Conservation (phyloP, 1,139 yeast species). For the Debaryomycetaceae sp. region DNA sequence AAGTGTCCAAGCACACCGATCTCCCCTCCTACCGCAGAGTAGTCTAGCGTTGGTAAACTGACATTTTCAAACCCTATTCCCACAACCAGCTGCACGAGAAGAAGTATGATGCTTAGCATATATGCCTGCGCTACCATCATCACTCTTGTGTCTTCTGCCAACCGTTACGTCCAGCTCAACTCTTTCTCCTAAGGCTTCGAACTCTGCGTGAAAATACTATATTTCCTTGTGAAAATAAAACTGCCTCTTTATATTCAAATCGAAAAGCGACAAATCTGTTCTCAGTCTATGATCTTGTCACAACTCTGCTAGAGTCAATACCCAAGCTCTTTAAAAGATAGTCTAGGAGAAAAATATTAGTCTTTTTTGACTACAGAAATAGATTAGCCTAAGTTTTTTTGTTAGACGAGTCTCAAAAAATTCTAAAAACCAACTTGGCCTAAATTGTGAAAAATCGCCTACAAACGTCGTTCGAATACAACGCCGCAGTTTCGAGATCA, state of each 20-base stretch:
- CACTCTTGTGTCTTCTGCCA: neutral
- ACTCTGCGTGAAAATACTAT: neutral
- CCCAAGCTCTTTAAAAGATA: neutral
- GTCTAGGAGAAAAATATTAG: neutral
- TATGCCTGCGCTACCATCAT: neutral
- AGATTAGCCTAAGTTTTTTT: neutral
- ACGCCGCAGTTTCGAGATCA: neutral
- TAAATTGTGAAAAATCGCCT: neutral
- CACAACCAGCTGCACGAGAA: neutral
- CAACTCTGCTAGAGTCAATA: neutral
- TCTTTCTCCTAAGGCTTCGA: neutral
- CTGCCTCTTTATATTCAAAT: neutral
- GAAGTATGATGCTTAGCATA: neutral
- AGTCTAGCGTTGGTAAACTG: slow-evolving; percentile 17
- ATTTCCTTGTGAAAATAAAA: neutral
- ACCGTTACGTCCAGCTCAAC: neutral
- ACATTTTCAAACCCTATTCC: neutral
- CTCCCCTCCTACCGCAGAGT: slow-evolving; percentile 31
- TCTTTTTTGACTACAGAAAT: neutral
- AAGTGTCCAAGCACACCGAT: slow-evolving; percentile 66
- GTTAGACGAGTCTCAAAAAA: neutral
- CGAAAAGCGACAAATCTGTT: neutral
- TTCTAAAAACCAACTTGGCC: neutral
- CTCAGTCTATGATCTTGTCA: neutral
- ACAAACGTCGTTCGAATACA: neutral